Base-by-base conservation (phyloP, 1,284 basidiomycete species). In the Gymnopus androsaceus region DNA sequence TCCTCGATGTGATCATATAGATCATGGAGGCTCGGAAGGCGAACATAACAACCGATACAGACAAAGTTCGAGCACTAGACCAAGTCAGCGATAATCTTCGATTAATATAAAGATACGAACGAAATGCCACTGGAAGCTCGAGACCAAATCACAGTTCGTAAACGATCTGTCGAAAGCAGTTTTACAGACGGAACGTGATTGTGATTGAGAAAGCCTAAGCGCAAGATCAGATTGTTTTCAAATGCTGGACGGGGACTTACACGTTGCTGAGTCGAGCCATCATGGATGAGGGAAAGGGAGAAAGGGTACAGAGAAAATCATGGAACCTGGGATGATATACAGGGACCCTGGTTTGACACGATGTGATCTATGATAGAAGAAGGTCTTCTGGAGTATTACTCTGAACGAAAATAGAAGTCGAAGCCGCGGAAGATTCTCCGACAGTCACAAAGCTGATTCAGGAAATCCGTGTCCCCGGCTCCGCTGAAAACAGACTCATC, bases 31-130 rank as follows among this genome's bases (percentile, higher is more conserved):
- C 56, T 47, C 2, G 56, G 42, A 4, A 58, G 52, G 23, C 42
- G 45, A n/a, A 54, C 41, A 27, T 49, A 48, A 46, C 56, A 58
- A 33, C 56, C 50, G 47, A 58, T 50, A 36, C 56, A 58, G 31
- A 58, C 52, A 31, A 58, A 58, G 25, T 49, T 54, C 4, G 56
- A 58, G 40, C 52, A 58, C 56, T 58, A 36, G 28, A 12, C 12
- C 2, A 45, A 14, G 42, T 33, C 14, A 28, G 40, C 23, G 12
- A 25, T 33, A 33, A 14, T 33, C 31, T 33, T 33, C 23, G 19
- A 44, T 12, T n/a, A 28, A 44, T 19, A 15, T 12, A 42, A 11
- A 1, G 42, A 44, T 23, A 46, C 44, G 27, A 28, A 46, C 44
- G 12, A 46, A 46, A 17, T 46, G 28, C 12, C 30, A 28, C 31